phyloP scores from a whole-genome alignment of 768 basidiomycete genomes.

The Strobilomyces dryophilus region DNA sequence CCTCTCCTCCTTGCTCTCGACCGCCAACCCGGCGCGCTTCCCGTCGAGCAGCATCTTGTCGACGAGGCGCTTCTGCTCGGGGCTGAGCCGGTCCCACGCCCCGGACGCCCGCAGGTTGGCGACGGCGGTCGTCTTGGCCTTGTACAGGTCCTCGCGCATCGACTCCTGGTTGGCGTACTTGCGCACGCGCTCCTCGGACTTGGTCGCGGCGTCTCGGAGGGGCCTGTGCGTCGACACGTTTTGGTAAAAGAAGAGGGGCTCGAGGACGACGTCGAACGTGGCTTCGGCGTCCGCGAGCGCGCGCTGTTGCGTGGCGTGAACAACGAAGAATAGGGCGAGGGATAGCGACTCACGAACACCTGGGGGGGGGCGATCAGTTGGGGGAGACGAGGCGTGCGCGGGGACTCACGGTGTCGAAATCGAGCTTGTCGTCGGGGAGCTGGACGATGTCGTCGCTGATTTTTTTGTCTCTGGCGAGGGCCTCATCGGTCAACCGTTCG shows the following conservation, averaged over 20 bases:
- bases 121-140: constrained; percentile 65
- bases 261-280: constrained; percentile 42
- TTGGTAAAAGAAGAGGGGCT: constrained; percentile 75
- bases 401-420: constrained; percentile 59
- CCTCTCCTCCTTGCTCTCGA: constrained; percentile 57
- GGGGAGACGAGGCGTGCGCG: neutral
- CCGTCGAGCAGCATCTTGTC: constrained; percentile 81
- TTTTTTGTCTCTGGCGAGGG: constrained; percentile 53
- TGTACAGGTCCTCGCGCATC: constrained; percentile 79
- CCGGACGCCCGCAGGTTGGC: constrained; percentile 63
- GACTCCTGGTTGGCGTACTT: constrained; percentile 72
- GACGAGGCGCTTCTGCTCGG: constrained; percentile 72
- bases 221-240: constrained; percentile 72
- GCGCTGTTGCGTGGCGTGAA: constrained; percentile 35
- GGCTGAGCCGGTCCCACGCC: constrained; percentile 53
- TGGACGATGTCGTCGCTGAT: constrained; percentile 59
- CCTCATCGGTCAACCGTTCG: constrained; percentile 50
- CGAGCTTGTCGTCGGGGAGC: constrained; percentile 54
- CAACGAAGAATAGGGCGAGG: too few species aligned
- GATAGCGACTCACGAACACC: constrained; percentile 67
- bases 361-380: constrained; percentile 22
- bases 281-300: constrained; percentile 59
- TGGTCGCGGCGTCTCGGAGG: constrained; percentile 78
- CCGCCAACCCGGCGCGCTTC: constrained; percentile 70
- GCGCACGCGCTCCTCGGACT: constrained; percentile 64